Evolutionary conservation across 768 basidiomycete genomes (phyloP).

Genomic region (Multifurca ochricompacta): DNA sequence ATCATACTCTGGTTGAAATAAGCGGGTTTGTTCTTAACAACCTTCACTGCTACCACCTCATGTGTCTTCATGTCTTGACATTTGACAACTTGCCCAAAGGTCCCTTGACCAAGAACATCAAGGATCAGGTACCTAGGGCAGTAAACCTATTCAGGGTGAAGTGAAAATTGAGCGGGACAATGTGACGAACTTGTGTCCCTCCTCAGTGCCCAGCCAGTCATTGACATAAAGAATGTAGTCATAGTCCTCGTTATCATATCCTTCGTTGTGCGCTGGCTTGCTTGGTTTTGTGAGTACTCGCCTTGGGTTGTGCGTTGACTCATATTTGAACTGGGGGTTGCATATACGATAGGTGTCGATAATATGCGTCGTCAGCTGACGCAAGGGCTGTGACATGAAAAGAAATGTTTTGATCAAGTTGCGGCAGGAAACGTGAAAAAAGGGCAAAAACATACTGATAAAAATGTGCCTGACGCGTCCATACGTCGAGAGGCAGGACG

Average conservation of each 20-base stretch:
- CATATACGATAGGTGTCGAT: conserved; percentile 89
- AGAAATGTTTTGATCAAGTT: conserved; percentile 15
- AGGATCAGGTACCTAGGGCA: conserved; percentile 81
- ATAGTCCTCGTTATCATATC: conserved; percentile 97
- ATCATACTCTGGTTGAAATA: conserved; percentile 99
- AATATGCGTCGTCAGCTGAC: conserved; percentile 76
- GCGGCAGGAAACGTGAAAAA: background rate
- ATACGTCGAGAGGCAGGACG: conserved; percentile 64
- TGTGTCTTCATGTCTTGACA: conserved; percentile 99
- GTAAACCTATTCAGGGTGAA: conserved; percentile 15
- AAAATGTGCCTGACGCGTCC: conserved; percentile 62
- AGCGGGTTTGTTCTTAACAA: conserved; percentile 99
- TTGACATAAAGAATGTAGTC: conserved; percentile 99
- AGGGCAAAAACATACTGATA: conserved; percentile 57
- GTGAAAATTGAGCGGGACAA: conserved; percentile 3
- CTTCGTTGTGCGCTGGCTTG: conserved; percentile 92
- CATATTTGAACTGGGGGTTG: conserved; percentile 93
- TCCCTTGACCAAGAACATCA: conserved; percentile 97
- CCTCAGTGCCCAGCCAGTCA: conserved; percentile 91
- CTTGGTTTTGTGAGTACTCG: conserved; percentile 97
- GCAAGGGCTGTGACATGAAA: conserved; percentile 39
- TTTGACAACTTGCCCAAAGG: conserved; percentile 98
- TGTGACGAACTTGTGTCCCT: conserved; percentile 85
- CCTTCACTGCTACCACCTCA: conserved; percentile 97
- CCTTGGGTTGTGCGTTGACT: conserved; percentile 89